Base-by-base conservation (phyloP, 2,329 filamentous ascomycete species). In the Aspergillus sp. region DNA sequence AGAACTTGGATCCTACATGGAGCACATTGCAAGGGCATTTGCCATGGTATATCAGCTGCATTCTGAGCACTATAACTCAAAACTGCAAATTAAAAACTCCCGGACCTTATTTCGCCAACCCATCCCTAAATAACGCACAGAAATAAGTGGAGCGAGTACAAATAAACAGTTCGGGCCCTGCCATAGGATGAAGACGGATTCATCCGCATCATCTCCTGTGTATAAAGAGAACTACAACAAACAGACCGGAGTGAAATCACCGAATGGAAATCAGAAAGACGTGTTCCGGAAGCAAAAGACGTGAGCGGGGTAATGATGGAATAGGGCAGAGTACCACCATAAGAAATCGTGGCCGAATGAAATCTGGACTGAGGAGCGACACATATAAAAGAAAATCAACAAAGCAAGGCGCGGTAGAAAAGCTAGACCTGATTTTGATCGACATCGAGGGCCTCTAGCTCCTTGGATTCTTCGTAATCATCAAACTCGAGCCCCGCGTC, bases 401-500 rank as follows among this genome's bases (percentile, higher is more conserved):
- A 17, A 41, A 15, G 5, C 4, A 5, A 11, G 34, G 56, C 34
- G 31, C 11, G n/a, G 38, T 15, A 54, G 43, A 43, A 51, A 45
- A 11, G 17, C 54, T 53, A 68, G 43, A 65, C 64, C 60, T 70
- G 64, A 51, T 54, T 66, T 59, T 76, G 75, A 54, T 77, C 75
- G 51, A 76, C 64, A 25, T 77, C 74, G n/a, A 75, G 64, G 31
- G 70, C 69, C 57, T 77, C 75, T 31, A 80, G 68, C 47, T 78
- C 75, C 57, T 80, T 79, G 11, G 77, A 71, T 25, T 80, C 77
- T 23, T 81, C 78, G 52, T 80, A 81, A 61, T 82, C 80, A n/a
- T 80, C 77, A 57, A 81, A 82, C n/a, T 80, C 77, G 7, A 81
- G 71, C n/a, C 79, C 79, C 2, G 78, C 79, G 45, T 81, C 80